Percentiles rank a stretch among this genome's conserved stretches.
Evolutionary conservation across 83 land plant species (phyloP).

Genomic region (Isoetes engelmannii): DNA sequence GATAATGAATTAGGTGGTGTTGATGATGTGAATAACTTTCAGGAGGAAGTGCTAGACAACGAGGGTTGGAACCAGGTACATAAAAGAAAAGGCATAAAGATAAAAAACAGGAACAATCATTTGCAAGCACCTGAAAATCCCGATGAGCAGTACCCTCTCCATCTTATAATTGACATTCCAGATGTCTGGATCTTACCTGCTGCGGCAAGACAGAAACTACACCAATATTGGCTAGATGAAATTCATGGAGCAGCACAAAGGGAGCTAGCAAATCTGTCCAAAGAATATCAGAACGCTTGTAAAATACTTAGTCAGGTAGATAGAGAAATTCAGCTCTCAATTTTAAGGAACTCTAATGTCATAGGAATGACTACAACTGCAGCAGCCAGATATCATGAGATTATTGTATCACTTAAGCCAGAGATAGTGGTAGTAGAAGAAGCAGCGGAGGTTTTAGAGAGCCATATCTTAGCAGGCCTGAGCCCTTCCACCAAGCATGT

Average conservation of each 20-base stretch:
- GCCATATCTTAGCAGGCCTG: conserved; percentile 31
- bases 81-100: background rate
- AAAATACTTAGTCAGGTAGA: background rate
- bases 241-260: conserved; percentile 1
- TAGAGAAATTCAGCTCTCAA: conserved; percentile 19
- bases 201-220: conserved; percentile 6
- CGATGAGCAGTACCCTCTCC: conserved; percentile 1
- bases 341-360: conserved; percentile 22
- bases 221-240: conserved; percentile 6
- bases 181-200: conserved; percentile 9
- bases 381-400: conserved; percentile 20
- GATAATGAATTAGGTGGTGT: background rate
- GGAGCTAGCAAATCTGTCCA: background rate
- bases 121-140: background rate
- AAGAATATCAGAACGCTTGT: conserved; percentile 17
- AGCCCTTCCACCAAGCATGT: conserved; percentile 25
- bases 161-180: background rate
- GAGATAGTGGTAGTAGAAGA: conserved; percentile 36
- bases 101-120: background rate
- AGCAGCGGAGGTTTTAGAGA: conserved; percentile 40
- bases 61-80: background rate
- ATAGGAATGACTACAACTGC: conserved; percentile 31
- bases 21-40: background rate
- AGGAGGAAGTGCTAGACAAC: background rate
- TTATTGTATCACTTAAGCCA: conserved; percentile 18